Evolutionary conservation across 768 basidiomycete species (phyloP).

Genomic region (Jaapia argillacea): DNA sequence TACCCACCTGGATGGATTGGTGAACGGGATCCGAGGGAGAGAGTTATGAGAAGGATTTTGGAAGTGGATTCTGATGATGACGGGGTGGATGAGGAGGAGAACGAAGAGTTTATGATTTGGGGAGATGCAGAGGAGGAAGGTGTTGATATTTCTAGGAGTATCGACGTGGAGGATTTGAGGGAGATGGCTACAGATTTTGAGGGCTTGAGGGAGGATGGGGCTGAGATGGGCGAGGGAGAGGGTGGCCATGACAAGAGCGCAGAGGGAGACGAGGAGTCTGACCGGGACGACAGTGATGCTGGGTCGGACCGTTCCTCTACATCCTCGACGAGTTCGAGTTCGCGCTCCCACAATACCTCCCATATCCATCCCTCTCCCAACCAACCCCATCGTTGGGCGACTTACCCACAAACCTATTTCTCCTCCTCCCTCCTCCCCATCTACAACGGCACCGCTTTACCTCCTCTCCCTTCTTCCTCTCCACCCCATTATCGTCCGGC

Average conservation of each 20-base stretch:
- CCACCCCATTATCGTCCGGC: not conserved
- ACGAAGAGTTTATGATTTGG: slow-evolving; percentile 24
- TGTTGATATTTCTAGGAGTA: slow-evolving; percentile 20
- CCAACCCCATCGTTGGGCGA: slow-evolving; percentile 43
- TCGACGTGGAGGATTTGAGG: no score
- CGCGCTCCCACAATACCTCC: not conserved
- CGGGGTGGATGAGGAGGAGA: slow-evolving; percentile 9
- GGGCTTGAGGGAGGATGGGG: no score
- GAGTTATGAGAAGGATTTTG: slow-evolving; percentile 37
- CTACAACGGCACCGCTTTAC: slow-evolving; percentile 33
- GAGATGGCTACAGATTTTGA: no score
- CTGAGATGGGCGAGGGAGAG: no score
- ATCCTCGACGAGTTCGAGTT: slow-evolving; percentile 1
- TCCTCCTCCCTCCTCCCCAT: slow-evolving; percentile 43
- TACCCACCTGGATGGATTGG: slow-evolving; percentile 69
- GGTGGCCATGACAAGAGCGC: no score
- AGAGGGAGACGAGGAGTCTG: no score
- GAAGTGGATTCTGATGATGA: slow-evolving; percentile 19
- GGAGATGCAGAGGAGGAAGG: slow-evolving; percentile 27
- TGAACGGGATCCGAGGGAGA: slow-evolving; percentile 40
- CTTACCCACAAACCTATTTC: slow-evolving; percentile 51
- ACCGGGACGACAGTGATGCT: no score
- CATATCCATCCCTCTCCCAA: not conserved
- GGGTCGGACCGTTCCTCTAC: no score
- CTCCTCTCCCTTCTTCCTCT: slow-evolving; percentile 11